phyloP scores from a whole-genome alignment of 2,329 filamentous ascomycete genomes.

The Blumeria graminis region DNA sequence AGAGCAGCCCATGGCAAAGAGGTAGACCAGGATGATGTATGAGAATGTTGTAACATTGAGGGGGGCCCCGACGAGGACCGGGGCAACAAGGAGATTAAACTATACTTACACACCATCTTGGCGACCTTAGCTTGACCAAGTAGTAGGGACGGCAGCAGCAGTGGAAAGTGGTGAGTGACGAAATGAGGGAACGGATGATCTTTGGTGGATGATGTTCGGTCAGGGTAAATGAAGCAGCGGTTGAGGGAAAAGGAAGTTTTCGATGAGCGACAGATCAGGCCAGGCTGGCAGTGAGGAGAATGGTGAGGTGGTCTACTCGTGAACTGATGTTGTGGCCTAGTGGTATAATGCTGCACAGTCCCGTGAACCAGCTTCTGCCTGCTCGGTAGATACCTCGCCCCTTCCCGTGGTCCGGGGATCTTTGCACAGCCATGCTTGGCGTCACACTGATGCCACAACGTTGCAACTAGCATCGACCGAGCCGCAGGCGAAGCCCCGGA shows the following conservation, averaged over 20 bases:
- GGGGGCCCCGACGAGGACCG: background rate
- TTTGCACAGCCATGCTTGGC: conserved; percentile 9
- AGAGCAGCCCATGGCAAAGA: background rate
- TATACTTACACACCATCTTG: conserved; percentile 12
- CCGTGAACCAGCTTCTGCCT: too few relatives aligned
- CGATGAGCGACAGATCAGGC: too few relatives aligned
- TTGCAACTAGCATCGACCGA: background rate
- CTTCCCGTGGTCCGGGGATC: too few relatives aligned
- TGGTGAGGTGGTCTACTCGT: background rate
- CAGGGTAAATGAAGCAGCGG: too few relatives aligned
- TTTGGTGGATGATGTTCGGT: too few relatives aligned
- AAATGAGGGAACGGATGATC: too few relatives aligned
- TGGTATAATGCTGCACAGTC: background rate
- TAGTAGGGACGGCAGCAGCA: background rate
- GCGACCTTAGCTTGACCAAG: background rate
- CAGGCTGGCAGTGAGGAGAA: too few relatives aligned
- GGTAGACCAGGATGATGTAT: background rate
- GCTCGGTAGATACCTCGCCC: too few relatives aligned
- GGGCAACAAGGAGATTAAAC: conserved; percentile 1
- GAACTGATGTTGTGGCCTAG: background rate
- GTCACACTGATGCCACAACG: background rate
- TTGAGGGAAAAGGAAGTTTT: too few relatives aligned
- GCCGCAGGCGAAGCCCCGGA: too few relatives aligned
- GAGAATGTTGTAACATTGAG: background rate
- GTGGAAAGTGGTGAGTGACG: too few relatives aligned